Base-by-base conservation (phyloP, 2,329 filamentous ascomycete genomes). In the Fusarium nisikadoi region DNA sequence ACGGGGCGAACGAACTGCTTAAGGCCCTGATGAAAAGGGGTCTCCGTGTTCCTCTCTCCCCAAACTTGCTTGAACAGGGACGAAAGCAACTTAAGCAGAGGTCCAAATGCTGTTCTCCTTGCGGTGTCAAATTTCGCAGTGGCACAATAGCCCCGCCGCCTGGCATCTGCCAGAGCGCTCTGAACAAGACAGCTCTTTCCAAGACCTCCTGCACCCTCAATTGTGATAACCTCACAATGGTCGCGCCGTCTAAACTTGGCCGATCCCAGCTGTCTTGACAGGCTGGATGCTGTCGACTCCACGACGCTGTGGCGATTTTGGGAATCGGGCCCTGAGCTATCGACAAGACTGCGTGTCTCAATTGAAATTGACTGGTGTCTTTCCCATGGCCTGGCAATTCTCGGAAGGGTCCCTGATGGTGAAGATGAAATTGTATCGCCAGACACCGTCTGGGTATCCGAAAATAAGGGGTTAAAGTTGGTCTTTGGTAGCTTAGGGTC, bases 61-160 rank as follows among this genome's bases (percentile, higher is more conserved):
- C 89, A 92, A 6, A 91, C 88, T 77, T 92, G 90, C 75, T 89
- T 89, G 79, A 92, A 91, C 20, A 92, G 81, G 25, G 89, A 91
- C 16, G 89, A 91, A 16, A 92, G 80, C n/a, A 92, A 80, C 79
- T 89, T 91, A 31, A 92, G 84, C 42, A 92, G 80, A 8, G 90
- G 90, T 2, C 89, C 89, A 77, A 91, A 92, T 7, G 90, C 88
- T 13, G 85, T 88, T 73, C 86, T 86, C 72, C 87, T 84, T 1
- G 89, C 87, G 2, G 86, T 88, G 74, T 92, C 90, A 65, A 92
- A 92, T 76, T 92, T 92, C 43, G 90, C 87, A 36, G 88, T 90
- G 11, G 89, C 88, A 74, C 89, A 91, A 76, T 91, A 92, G 6
- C 90, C 90, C 65, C 87, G 86, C 49, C 87, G 85, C 54, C 90